Base-by-base conservation (phyloP, 2,329 filamentous ascomycete genomes). In the Cercospora sojina region DNA sequence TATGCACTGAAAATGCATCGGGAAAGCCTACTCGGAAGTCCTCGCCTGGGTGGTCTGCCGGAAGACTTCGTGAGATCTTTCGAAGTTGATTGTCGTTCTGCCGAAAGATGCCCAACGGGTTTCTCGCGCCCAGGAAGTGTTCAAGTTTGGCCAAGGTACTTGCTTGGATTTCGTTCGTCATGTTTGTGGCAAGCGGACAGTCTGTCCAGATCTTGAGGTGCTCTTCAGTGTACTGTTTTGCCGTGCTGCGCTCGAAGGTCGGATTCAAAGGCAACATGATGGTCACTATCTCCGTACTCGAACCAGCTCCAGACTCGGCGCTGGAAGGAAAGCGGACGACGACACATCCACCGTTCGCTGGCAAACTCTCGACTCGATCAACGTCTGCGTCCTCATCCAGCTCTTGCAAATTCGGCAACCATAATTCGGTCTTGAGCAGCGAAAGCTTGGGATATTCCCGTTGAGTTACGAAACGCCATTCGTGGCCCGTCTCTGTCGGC, bases 381-480 rank as follows among this genome's bases (percentile, higher is more conserved):
- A 55, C 12, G 1, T 41, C 31, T 23, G 59, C 20, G 5, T 31
- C 29, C 32, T 56, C 31, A 56, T 38, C 55, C 25, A 51, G 12
- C 29, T 64, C 53, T 29, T 59, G 38, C 7, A 67, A 55, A 77
- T 92, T 89, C 0, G 90, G 90, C 27, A 89, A 78, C 89, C 90
- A 93, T n/a, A 89, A 79, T 71, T 88, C 83, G 0, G 85, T 83
- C 65, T 82, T 84, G 59, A 97, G 83, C 56, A 88, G 88, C 7
- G 91, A 89, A 60, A 98, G 83, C 49, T 84, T 84, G 1, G 92
- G 88, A 70, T 88, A 88, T 70, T 90, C 85, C 64, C 90, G 82
- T 75, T 88, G 86, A 0, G 91, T 92, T 76, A 92, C 82, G 75
- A 91, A 89, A 13, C 88, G 84, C 91, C 91, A 95, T 25, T 79